Percentiles rank a stretch among this genome's conserved stretches.
These are phyloP conservation scores for Emergomyces pasteurianus DNA, from an alignment of 2,329 filamentous ascomycete species.

Conservation along the genomic window DNA sequence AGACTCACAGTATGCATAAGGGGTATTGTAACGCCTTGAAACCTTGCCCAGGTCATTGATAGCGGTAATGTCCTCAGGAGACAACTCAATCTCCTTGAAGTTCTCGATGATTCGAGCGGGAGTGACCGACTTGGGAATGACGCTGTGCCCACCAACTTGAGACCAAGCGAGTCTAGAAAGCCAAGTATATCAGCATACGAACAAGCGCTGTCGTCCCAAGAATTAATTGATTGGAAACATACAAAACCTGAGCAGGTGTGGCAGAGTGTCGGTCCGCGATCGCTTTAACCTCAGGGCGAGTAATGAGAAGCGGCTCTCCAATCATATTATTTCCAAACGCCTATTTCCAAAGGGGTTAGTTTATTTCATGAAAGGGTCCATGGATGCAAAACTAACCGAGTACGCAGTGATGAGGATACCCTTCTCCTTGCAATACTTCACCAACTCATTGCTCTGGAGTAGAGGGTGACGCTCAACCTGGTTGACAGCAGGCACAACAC, in stretches of 20 bases:
- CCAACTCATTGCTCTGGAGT: slow-evolving; percentile 48
- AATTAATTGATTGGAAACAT: slow-evolving; percentile 8
- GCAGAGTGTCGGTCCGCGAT: slow-evolving; percentile 42
- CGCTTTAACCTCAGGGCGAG: slow-evolving; percentile 50
- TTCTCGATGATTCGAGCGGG: slow-evolving; percentile 32
- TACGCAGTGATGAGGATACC: slow-evolving; percentile 52
- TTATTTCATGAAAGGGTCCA: neutral
- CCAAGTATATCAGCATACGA: neutral
- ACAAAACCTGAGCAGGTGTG: slow-evolving; percentile 27
- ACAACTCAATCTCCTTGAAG: slow-evolving; percentile 32
- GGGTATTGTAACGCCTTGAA: slow-evolving; percentile 26
- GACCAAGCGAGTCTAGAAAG: slow-evolving; percentile 26
- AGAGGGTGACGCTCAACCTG: slow-evolving; percentile 61
- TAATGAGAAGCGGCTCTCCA: slow-evolving; percentile 51
- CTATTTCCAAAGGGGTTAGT: slow-evolving; percentile 11
- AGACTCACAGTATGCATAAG: slow-evolving; percentile 20
- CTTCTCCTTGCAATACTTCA: slow-evolving; percentile 46
- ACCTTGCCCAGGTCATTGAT: slow-evolving; percentile 23
- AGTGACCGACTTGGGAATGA: slow-evolving; percentile 34
- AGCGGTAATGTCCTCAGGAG: slow-evolving; percentile 25
- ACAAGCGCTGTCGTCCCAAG: neutral
- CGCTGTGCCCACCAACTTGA: slow-evolving; percentile 28
- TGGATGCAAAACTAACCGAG: slow-evolving; percentile 31
- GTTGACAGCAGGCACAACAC: slow-evolving; percentile 51
- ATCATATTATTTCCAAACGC: slow-evolving; percentile 48